These are phyloP conservation scores for Cubamyces sp. DNA, from an alignment of 768 basidiomycete species.

Conservation along the genomic window DNA sequence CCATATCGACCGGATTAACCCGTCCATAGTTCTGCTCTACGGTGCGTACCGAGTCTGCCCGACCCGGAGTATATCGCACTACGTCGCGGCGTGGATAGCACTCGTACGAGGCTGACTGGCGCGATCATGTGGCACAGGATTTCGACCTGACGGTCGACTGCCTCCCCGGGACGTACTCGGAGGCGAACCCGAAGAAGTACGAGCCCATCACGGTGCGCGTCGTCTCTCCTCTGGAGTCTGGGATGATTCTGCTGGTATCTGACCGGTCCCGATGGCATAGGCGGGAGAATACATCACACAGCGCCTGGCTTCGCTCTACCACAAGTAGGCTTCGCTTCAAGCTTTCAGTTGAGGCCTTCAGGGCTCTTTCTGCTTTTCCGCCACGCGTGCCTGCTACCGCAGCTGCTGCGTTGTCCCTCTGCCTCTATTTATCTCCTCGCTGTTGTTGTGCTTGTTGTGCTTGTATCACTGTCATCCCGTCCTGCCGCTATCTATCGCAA, in stretches of 20 bases:
- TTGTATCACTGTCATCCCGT: not conserved
- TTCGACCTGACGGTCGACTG: conserved; percentile 42
- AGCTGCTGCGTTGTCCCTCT: no score
- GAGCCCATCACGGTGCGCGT: conserved; percentile 43
- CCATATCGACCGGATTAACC: conserved; percentile 10
- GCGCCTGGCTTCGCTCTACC: conserved; percentile 1
- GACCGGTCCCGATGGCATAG: not conserved
- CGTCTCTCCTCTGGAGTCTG: not conserved
- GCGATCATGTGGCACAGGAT: conserved; percentile 19
- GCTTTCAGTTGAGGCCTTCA: no score
- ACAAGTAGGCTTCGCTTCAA: no score
- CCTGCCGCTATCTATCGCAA: no score
- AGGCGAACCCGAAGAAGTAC: conserved; percentile 53
- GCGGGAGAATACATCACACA: conserved; percentile 11
- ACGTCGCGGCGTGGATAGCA: no score
- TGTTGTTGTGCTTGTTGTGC: not conserved
- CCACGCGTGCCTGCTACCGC: no score
- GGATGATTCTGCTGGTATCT: not conserved
- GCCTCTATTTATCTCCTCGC: not conserved
- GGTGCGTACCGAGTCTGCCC: conserved; percentile 33
- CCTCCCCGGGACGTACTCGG: conserved; percentile 55
- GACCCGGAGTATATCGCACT: no score
- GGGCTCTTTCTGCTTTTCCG: no score
- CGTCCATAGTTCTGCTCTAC: conserved; percentile 36
- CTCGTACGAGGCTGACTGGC: no score